phyloP scores from a whole-genome alignment of 345 rosid genomes.

The Tarenaya hassleriana region DNA sequence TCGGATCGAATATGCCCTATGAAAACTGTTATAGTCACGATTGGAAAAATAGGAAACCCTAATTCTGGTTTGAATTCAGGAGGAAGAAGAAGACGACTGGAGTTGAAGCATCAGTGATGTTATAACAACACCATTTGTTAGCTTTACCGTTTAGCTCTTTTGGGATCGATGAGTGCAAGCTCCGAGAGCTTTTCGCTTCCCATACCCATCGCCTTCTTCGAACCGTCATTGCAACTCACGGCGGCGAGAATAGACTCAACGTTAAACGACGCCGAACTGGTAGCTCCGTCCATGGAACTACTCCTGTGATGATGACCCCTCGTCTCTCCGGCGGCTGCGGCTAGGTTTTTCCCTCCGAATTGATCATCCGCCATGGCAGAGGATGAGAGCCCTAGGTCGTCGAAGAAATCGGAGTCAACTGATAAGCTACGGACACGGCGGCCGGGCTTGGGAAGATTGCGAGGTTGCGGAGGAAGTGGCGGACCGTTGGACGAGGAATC shows the following conservation, averaged over 20 bases:
- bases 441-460: conserved; percentile 28
- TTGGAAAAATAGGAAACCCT: not conserved
- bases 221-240: conserved; percentile 33
- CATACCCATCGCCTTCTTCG: conserved; percentile 75
- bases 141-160: conserved; percentile 80
- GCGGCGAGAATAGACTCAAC: conserved; percentile 42
- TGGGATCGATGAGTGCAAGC: conserved; percentile 88
- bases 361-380: conserved; percentile 30
- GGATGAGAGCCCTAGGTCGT: conserved; percentile 33
- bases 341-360: conserved; percentile 32
- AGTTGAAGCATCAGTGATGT: not conserved
- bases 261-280: conserved; percentile 47
- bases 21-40: not conserved
- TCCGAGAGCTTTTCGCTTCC: conserved; percentile 68
- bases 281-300: conserved; percentile 74
- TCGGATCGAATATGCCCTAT: not conserved
- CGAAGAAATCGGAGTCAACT: conserved; percentile 84
- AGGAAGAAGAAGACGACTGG: not conserved
- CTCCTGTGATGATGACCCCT: conserved; percentile 49
- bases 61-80: not conserved
- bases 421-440: conserved; percentile 80
- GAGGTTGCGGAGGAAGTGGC: conserved; percentile 27
- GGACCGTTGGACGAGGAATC: conserved; percentile 54
- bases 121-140: not conserved
- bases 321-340: conserved; percentile 35